Conservation (phyloP, 495 filamentous ascomycete genomes). For the Lepraria neglecta region DNA sequence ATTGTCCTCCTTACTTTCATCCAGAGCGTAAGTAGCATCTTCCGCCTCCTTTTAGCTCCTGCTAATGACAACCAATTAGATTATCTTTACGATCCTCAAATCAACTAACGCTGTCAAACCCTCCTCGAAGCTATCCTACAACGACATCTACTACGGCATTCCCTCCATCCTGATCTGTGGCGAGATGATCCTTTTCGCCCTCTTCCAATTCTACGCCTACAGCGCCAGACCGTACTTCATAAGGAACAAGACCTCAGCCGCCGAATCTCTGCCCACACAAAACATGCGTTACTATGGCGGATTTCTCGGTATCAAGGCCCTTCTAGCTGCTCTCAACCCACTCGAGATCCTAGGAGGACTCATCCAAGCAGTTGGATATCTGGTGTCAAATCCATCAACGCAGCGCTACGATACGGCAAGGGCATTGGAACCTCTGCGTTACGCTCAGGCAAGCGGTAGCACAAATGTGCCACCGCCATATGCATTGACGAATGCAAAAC, state of each 20-base stretch:
- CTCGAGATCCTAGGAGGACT: not conserved
- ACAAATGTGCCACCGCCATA: not conserved
- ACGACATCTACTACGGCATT: constrained; percentile 34
- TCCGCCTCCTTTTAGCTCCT: not conserved
- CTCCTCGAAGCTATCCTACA: constrained; percentile 30
- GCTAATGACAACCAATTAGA: not conserved
- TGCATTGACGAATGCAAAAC: not conserved
- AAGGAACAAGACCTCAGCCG: too few species aligned
- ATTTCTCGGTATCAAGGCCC: constrained; percentile 2
- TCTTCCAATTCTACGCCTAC: constrained; percentile 36
- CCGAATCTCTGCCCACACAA: not conserved
- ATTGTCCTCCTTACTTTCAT: constrained; percentile 33
- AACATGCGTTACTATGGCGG: not conserved
- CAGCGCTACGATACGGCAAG: not conserved
- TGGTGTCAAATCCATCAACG: not conserved
- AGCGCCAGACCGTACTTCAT: constrained; percentile 25
- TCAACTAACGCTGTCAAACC: constrained; percentile 27
- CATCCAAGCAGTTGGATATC: not conserved
- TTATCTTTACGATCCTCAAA: constrained; percentile 32
- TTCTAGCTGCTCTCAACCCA: not conserved
- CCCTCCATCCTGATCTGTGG: constrained; percentile 34
- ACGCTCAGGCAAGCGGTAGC: not conserved
- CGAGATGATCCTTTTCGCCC: constrained; percentile 35
- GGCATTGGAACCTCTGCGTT: not conserved
- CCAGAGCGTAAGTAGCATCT: constrained; percentile 19